Percentiles rank a stretch among this genome's conserved stretches.
Conservation (phyloP, 169 alveolate genomes). For the Plasmodium inui region DNA sequence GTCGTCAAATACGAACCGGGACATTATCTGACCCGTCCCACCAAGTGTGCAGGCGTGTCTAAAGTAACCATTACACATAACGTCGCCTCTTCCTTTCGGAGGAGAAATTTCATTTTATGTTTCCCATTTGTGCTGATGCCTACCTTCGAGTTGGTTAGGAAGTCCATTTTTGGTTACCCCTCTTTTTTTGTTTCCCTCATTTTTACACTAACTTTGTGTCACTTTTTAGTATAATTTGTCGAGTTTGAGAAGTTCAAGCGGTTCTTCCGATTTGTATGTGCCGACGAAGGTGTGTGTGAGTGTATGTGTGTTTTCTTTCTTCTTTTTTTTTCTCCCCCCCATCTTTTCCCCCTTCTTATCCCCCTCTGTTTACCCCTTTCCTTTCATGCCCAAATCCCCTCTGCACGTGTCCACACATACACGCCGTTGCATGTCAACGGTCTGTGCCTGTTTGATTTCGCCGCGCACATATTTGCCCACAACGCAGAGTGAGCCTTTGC, state of each 20-base stretch:
- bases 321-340: background rate
- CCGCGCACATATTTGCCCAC: background rate
- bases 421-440: background rate
- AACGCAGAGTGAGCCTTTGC: background rate
- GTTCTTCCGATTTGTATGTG: background rate
- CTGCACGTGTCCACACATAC: background rate
- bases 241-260: background rate
- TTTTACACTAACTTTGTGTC: background rate
- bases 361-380: background rate
- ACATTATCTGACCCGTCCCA: background rate
- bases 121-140: background rate
- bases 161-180: background rate
- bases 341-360: background rate
- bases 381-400: background rate
- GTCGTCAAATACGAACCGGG: slow-evolving; percentile 22
- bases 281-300: background rate
- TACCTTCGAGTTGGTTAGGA: background rate
- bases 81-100: background rate
- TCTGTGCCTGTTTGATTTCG: background rate
- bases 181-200: background rate
- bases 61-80: background rate
- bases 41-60: background rate
- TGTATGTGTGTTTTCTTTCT: background rate
- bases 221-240: background rate
- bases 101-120: background rate